Evolutionary conservation across 2,329 filamentous ascomycete genomes (phyloP), one percentile per base, ranked within the genome.

Genomic region (Monilinia vaccinii-corymbosi): DNA sequence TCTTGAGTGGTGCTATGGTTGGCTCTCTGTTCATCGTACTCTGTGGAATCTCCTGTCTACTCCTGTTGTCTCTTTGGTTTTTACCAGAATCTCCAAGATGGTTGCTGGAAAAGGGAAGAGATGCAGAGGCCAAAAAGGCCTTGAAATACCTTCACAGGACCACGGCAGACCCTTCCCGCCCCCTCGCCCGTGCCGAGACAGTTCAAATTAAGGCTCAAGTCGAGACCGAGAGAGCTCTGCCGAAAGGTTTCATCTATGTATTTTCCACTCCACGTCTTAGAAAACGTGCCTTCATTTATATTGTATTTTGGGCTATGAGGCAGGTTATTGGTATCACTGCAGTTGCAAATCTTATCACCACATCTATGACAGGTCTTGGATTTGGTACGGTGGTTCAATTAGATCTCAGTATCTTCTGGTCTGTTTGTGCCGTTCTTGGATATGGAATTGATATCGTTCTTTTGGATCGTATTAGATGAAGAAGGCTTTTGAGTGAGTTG

Each of bases 31-130:
- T 56, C 23, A 28, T 56, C 10, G 53, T 56, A 18, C 40, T 56
- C 4, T 34, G 40, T 36, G 42, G 40, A 56, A 23, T 56, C 23
- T 42, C 53, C 18, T 56, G 31, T 36, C 63, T 73, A n/a, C 59
- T 68, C 23, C 34, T 67, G n/a, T 50, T 63, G 1, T 60, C 63
- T 1, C 28, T 90, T 74, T 64, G 85, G 44, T 63, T 88, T 60
- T 78, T 91, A 2, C 87, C 87, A 9, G 87, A 91, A 71, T 88
- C 86, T 0, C 87, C 87, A 0, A 81, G 87, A 21, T 65, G 64
- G 47, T 58, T 67, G 25, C 60, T 66, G 32, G 60, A 60, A 31
- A 59, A 62, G 34, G 58, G 61, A 14, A 55, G 60, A 10, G 47
- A 55, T 8, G 53, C 31, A 2, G 40, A 67, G 42, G 66, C 66